Conservation (phyloP, 306 rosid species). For the Rosa lucieae region DNA sequence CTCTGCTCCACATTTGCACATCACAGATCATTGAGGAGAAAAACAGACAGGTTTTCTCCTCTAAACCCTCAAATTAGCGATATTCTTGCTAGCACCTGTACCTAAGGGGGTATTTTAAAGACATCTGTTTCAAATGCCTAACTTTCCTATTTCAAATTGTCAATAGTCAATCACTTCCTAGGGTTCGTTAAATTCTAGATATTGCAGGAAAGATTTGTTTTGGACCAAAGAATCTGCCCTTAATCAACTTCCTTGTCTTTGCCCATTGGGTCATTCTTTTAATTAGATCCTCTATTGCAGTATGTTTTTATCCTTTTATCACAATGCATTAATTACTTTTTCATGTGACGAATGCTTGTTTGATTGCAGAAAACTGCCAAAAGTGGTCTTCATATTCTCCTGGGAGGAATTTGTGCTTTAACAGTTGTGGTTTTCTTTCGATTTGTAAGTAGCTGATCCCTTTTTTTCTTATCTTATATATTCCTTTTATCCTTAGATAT, state of each 20-base stretch:
- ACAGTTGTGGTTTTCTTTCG: conserved; percentile 94
- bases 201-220: background rate
- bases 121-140: background rate
- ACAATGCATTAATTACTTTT: conserved; percentile 14
- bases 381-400: conserved; percentile 93
- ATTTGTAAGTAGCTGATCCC: conserved; percentile 62
- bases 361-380: conserved; percentile 83
- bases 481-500: conserved; percentile 19
- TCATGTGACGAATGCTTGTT: conserved; percentile 11
- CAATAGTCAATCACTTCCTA: background rate
- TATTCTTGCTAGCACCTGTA: background rate
- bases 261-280: background rate
- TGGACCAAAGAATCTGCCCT: background rate
- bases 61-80: background rate
- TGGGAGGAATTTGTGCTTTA: conserved; percentile 95
- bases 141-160: background rate
- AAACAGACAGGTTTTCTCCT: background rate
- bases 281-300: background rate
- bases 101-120: background rate
- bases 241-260: background rate
- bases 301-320: conserved; percentile 10
- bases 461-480: conserved; percentile 10
- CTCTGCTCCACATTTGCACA: background rate
- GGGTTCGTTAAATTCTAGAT: background rate
- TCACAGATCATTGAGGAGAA: background rate